Evolutionary conservation across 306 rosid species (phyloP).

Genomic region (Castanea sativa): DNA sequence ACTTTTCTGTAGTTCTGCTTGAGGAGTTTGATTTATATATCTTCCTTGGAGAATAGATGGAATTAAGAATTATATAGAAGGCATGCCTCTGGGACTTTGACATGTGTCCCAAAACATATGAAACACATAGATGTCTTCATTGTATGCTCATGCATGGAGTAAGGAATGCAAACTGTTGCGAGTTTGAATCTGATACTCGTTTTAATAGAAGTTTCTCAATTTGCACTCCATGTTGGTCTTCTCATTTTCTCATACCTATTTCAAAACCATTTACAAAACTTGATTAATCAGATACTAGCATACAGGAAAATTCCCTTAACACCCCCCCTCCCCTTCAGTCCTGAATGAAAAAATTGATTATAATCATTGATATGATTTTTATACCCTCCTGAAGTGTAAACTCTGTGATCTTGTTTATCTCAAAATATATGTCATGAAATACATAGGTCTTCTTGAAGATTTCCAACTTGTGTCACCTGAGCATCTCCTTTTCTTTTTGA

Average conservation of each 20-base stretch:
- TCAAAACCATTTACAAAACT: too few species aligned
- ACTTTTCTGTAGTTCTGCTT: too few species aligned
- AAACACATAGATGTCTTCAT: too few species aligned
- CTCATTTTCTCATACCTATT: too few species aligned
- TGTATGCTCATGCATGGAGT: too few species aligned
- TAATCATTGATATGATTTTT: neutral
- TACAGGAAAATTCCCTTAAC: too few species aligned
- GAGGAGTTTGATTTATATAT: too few species aligned
- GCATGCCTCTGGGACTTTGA: neutral
- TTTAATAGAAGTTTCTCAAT: too few species aligned
- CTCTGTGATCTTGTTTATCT: neutral
- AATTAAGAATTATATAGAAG: neutral
- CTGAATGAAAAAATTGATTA: neutral
- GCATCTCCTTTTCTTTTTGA: neutral
- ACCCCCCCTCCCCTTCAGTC: rapidly evolving
- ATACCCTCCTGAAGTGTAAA: neutral
- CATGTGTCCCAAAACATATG: neutral
- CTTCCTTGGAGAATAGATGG: too few species aligned
- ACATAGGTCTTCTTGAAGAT: neutral
- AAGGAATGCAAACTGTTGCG: neutral
- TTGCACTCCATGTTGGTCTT: too few species aligned
- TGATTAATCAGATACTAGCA: too few species aligned
- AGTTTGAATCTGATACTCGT: neutral
- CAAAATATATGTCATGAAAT: neutral
- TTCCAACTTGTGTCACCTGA: neutral